Evolutionary conservation across 139 green algal genomes (phyloP).

Genomic region (Closterium sp.): DNA sequence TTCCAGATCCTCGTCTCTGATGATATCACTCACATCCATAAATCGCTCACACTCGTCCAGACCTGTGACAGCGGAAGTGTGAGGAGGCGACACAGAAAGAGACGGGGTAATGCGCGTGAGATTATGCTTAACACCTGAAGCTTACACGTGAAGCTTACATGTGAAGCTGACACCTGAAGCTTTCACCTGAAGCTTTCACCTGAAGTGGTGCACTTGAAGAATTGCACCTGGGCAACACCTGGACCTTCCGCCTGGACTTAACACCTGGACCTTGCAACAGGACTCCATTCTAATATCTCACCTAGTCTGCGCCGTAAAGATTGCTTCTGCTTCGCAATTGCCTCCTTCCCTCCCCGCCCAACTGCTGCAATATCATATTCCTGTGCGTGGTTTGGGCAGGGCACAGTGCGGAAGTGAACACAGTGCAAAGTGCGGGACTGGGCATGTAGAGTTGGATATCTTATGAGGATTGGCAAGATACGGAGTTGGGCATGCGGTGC

Average conservation of each 20-base stretch:
- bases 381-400: too few species aligned
- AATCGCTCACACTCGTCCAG: constrained; percentile 60
- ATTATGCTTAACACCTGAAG: neutral
- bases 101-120: neutral
- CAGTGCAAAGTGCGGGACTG: too few species aligned
- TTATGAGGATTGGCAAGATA: neutral
- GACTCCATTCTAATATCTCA: neutral
- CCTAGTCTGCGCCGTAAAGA: neutral
- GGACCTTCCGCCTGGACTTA: too few species aligned
- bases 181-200: too few species aligned
- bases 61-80: constrained; percentile 8
- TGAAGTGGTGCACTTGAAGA: neutral
- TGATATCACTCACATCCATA: constrained; percentile 72
- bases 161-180: neutral
- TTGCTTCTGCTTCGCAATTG: neutral
- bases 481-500: neutral
- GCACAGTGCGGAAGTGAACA: too few species aligned
- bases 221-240: too few species aligned
- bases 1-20: constrained; percentile 76
- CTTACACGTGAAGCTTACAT: too few species aligned
- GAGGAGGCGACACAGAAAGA: neutral
- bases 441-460: neutral
- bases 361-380: constrained; percentile 40
- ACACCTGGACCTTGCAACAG: too few species aligned
- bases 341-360: neutral